phyloP scores from a whole-genome alignment of 345 rosid species.

The Erysimum cheiranthoides region DNA sequence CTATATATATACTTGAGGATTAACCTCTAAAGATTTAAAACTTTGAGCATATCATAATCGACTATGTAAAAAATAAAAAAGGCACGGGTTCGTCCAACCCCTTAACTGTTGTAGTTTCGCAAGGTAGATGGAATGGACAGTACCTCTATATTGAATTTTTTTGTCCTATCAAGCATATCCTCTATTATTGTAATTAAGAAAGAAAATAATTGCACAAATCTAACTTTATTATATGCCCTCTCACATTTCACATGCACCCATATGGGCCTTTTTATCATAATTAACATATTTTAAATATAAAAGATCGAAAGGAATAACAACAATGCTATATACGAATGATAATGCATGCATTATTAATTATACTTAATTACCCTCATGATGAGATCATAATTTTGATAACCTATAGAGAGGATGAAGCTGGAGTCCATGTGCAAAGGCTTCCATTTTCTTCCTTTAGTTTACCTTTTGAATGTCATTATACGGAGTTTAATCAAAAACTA shows the following conservation, averaged over 20 bases:
- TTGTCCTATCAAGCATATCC: slow-evolving; percentile 13
- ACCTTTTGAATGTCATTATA: not conserved
- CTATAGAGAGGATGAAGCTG: slow-evolving; percentile 25
- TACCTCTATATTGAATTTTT: not conserved
- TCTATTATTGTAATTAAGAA: slow-evolving; percentile 10
- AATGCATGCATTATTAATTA: slow-evolving; percentile 16
- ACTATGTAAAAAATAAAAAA: not conserved
- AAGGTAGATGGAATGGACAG: slow-evolving; percentile 19
- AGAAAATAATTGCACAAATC: slow-evolving; percentile 10
- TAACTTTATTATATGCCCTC: slow-evolving; percentile 28
- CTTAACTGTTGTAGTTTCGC: slow-evolving; percentile 1
- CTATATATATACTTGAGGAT: not conserved
- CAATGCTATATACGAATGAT: slow-evolving; percentile 21
- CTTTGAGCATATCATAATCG: not conserved
- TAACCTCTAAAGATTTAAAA: not conserved
- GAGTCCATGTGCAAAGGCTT: slow-evolving; percentile 36
- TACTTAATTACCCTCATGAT: not conserved
- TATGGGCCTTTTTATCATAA: slow-evolving; percentile 23
- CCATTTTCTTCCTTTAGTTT: not conserved
- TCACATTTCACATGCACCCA: slow-evolving; percentile 46
- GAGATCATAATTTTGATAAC: slow-evolving; percentile 34
- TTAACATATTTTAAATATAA: not conserved
- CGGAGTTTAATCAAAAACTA: too few species aligned
- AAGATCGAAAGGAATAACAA: slow-evolving; percentile 28
- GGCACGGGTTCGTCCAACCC: not conserved